These are phyloP conservation scores for Avena sativa DNA, from an alignment of 176 grass and related monocot species.

Conservation along the genomic window DNA sequence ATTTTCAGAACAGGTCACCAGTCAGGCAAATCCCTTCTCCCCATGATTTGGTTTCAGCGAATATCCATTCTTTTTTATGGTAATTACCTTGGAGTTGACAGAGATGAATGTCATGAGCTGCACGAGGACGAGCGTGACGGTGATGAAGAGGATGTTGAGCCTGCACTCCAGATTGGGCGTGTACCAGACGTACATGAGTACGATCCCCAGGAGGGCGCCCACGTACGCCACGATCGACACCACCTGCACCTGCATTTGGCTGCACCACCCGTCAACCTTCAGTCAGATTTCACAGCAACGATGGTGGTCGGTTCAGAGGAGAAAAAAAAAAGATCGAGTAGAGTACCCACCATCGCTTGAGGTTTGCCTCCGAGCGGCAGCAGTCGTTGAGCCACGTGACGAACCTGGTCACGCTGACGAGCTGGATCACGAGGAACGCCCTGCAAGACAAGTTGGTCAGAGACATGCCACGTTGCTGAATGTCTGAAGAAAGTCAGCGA, in stretches of 20 bases:
- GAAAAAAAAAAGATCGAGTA: background rate
- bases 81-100: too few relatives aligned
- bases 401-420: conserved; percentile 91
- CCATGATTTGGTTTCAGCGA: too few relatives aligned
- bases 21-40: too few relatives aligned
- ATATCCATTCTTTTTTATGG: too few relatives aligned
- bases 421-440: conserved; percentile 89
- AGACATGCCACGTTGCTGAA: background rate
- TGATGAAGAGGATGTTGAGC: conserved; percentile 94
- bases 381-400: conserved; percentile 95
- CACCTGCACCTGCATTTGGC: conserved; percentile 66
- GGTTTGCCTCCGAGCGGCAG: conserved; percentile 69
- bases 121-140: conserved; percentile 76
- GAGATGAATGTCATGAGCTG: conserved; percentile 80
- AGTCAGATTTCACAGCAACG: conserved; percentile 33
- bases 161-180: conserved; percentile 61
- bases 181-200: conserved; percentile 92
- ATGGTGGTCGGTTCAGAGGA: background rate
- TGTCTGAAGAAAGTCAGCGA: too few relatives aligned
- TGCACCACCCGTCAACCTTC: conserved; percentile 47
- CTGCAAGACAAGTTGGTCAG: conserved; percentile 46
- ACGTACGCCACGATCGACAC: conserved; percentile 65
- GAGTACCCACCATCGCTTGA: conserved; percentile 65
- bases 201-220: conserved; percentile 68
- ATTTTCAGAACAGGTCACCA: background rate